Conservation (phyloP, 139 green algal species). For the Chlamydomonas sp. region DNA sequence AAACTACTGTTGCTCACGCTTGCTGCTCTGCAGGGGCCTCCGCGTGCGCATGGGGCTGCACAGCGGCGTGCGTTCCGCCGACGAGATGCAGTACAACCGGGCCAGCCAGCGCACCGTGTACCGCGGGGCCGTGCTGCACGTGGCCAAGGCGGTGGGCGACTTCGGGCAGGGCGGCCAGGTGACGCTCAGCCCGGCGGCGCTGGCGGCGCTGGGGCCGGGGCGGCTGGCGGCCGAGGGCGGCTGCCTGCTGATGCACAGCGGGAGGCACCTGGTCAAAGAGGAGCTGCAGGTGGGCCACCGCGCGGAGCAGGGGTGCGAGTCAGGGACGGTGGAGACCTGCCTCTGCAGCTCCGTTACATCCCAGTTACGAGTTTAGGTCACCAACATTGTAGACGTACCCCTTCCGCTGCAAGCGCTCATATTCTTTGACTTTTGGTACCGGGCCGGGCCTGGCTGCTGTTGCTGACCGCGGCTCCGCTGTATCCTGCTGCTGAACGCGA, state of each 20-base stretch:
- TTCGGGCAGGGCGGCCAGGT: slow-evolving; percentile 30
- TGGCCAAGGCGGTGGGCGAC: slow-evolving; percentile 38
- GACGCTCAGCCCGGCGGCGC: background rate
- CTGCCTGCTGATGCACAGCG: background rate
- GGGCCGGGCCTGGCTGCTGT: too few species aligned
- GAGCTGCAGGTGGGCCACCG: background rate
- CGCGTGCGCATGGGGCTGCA: slow-evolving; percentile 47
- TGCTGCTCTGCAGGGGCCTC: slow-evolving; percentile 24
- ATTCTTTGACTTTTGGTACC: too few species aligned
- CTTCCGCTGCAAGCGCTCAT: too few species aligned
- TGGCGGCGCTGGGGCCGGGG: background rate
- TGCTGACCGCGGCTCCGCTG: too few species aligned
- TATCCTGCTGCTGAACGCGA: too few species aligned
- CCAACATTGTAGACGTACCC: too few species aligned
- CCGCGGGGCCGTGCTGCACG: background rate
- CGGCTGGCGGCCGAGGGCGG: background rate
- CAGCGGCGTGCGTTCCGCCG: slow-evolving; percentile 1
- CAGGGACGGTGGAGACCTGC: too few species aligned
- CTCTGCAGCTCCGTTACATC: background rate
- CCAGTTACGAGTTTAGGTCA: background rate
- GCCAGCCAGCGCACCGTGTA: slow-evolving; percentile 34
- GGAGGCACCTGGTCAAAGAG: too few species aligned
- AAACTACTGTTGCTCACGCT: too few species aligned
- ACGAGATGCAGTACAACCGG: slow-evolving; percentile 28
- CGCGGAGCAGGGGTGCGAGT: too few species aligned